These are phyloP conservation scores for Elsinoe fawcettii DNA, from an alignment of 2,329 filamentous ascomycete genomes.

Conservation along the genomic window DNA sequence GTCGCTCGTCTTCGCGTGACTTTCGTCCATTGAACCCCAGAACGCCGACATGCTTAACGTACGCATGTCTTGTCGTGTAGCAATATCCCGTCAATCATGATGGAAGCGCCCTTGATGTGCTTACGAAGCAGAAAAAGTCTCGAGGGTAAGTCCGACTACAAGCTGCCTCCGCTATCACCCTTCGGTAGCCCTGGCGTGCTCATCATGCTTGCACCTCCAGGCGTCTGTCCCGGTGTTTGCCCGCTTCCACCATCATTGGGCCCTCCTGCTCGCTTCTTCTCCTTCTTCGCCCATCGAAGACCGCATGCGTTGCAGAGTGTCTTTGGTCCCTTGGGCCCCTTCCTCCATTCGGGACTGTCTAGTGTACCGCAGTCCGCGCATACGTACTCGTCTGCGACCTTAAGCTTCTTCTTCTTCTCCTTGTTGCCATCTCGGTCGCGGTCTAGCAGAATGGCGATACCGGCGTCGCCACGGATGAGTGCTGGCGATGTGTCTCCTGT, in stretches of 20 bases:
- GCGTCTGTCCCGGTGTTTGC: conserved; percentile 14
- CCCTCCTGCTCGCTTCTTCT: conserved; percentile 28
- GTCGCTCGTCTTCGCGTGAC: neutral
- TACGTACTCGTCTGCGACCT: conserved; percentile 77
- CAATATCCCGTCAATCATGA: neutral
- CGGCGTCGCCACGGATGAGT: conserved; percentile 75
- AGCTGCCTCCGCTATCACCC: conserved; percentile 18
- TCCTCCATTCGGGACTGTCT: conserved; percentile 92
- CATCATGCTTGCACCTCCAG: conserved; percentile 9
- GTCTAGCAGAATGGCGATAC: conserved; percentile 75
- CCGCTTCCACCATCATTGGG: conserved; percentile 3
- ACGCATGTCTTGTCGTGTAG: neutral
- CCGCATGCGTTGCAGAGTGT: conserved; percentile 95
- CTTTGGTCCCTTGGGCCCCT: conserved; percentile 86
- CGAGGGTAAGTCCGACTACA: neutral
- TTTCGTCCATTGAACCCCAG: neutral
- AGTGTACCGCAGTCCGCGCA: conserved; percentile 93
- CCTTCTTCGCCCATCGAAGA: conserved; percentile 34
- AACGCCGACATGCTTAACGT: neutral
- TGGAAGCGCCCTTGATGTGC: neutral
- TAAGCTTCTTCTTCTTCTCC: conserved; percentile 83
- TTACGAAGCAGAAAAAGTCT: neutral
- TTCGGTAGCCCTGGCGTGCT: conserved; percentile 15
- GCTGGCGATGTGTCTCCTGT: conserved; percentile 75
- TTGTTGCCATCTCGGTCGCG: conserved; percentile 66